These are phyloP conservation scores for Claviceps sorghi DNA, from an alignment of 2,329 filamentous ascomycete genomes.

Conservation along the genomic window DNA sequence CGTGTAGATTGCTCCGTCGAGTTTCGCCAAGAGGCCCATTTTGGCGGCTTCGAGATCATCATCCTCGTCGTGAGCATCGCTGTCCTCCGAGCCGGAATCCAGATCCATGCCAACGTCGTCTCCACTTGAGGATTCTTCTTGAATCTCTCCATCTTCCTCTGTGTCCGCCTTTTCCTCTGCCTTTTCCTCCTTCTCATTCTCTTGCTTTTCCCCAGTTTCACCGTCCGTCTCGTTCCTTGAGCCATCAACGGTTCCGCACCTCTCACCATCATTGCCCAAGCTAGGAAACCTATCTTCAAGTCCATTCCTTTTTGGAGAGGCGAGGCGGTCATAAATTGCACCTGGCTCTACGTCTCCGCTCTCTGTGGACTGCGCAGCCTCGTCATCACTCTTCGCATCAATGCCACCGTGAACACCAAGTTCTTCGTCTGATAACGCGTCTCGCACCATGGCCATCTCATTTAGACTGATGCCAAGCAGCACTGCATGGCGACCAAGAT, in stretches of 20 bases:
- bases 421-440: conserved; percentile 25
- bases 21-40: conserved; percentile 30
- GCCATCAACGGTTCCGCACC: not conserved
- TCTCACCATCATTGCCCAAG: conserved; percentile 10
- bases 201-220: conserved; percentile 6
- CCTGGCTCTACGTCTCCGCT: conserved; percentile 8
- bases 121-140: conserved; percentile 7
- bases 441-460: conserved; percentile 35
- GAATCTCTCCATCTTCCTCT: conserved; percentile 8
- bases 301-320: not conserved
- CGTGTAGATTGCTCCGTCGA: conserved; percentile 17
- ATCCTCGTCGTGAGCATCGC: conserved; percentile 15
- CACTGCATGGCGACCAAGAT: conserved; percentile 64
- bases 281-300: not conserved
- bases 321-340: not conserved
- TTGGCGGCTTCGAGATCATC: conserved; percentile 32
- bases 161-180: conserved; percentile 2
- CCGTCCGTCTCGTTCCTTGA: not conserved
- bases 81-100: conserved; percentile 19
- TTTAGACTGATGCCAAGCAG: conserved; percentile 39
- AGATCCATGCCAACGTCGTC: conserved; percentile 31
- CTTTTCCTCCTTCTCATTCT: conserved; percentile 8
- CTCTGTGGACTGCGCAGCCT: conserved; percentile 20
- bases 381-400: conserved; percentile 28
- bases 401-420: conserved; percentile 31